phyloP scores from a whole-genome alignment of 768 basidiomycete genomes.

The Dentipellis sp. region DNA sequence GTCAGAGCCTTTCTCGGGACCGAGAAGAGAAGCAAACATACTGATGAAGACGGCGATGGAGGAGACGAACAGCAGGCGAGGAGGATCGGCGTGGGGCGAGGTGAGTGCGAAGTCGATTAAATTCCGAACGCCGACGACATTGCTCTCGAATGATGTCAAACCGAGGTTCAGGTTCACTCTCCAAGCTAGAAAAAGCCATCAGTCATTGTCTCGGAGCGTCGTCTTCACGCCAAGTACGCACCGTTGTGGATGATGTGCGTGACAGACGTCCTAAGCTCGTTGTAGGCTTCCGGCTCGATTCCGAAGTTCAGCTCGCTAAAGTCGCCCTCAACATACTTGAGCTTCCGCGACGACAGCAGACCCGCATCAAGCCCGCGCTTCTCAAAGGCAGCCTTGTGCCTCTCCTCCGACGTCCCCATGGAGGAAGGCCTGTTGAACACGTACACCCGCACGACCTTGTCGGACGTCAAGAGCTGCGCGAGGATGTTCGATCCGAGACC shows the following conservation, averaged over 20 bases:
- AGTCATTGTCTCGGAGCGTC: not conserved
- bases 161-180: conserved; percentile 17
- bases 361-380: conserved; percentile 13
- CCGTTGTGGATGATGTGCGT: conserved; percentile 17
- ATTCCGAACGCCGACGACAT: conserved; percentile 11
- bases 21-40: not conserved
- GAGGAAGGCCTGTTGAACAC: conserved; percentile 16
- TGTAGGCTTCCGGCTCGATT: conserved; percentile 5
- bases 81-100: conserved; percentile 7
- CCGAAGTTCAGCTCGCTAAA: conserved; percentile 6
- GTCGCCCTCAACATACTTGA: conserved; percentile 17
- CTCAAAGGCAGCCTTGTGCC: conserved; percentile 11
- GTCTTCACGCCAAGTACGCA: not conserved
- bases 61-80: conserved; percentile 17
- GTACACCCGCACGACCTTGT: conserved; percentile 13
- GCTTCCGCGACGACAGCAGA: conserved; percentile 12
- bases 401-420: conserved; percentile 2
- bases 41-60: conserved; percentile 17
- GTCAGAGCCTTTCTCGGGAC: not conserved
- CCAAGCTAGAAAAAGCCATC: conserved; percentile 11
- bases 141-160: conserved; percentile 16
- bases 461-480: conserved; percentile 8
- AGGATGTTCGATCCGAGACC: conserved; percentile 17
- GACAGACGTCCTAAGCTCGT: conserved; percentile 10
- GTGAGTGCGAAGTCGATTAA: conserved; percentile 16